A percentile compares a stretch with the other conserved stretches of the same genome.
phyloP scores from a whole-genome alignment of 2,329 filamentous ascomycete species.

The Coniochaeta sp. region DNA sequence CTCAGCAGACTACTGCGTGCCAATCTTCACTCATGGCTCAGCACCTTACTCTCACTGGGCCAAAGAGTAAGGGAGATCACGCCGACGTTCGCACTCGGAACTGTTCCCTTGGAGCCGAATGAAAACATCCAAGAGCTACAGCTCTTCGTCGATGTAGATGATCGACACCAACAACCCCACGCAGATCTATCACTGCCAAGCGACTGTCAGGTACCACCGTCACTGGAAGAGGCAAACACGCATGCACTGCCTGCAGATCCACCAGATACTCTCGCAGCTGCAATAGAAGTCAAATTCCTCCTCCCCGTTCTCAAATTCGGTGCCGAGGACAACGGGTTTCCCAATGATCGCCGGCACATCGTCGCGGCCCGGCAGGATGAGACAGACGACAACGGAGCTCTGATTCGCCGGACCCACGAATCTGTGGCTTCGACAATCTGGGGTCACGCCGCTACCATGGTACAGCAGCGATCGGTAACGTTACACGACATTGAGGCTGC shows the following conservation, averaged over 20 bases:
- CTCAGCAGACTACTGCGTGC: not conserved
- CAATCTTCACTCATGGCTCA: not conserved
- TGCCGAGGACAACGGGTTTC: not conserved
- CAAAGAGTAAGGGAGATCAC: not conserved
- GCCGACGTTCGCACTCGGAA: not conserved
- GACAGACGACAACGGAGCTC: not conserved
- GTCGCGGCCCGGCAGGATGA: not conserved
- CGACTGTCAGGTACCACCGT: not conserved
- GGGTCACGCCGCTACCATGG: not conserved
- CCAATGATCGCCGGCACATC: not conserved
- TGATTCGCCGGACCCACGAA: not conserved
- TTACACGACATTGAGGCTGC: conserved; percentile 15
- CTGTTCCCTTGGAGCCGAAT: not conserved
- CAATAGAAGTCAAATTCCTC: not conserved
- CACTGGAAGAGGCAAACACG: not conserved
- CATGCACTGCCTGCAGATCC: not conserved
- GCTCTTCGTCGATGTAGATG: not conserved
- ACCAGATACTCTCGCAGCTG: not conserved
- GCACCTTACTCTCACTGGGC: not conserved
- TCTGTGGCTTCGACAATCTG: not conserved
- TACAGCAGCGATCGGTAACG: conserved; percentile 11
- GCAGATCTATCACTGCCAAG: not conserved
- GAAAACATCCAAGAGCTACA: not conserved
- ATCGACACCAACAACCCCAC: not conserved
- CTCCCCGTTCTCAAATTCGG: not conserved